These are phyloP conservation scores for Cubamyces sp. DNA, from an alignment of 768 basidiomycete genomes.

Conservation along the genomic window DNA sequence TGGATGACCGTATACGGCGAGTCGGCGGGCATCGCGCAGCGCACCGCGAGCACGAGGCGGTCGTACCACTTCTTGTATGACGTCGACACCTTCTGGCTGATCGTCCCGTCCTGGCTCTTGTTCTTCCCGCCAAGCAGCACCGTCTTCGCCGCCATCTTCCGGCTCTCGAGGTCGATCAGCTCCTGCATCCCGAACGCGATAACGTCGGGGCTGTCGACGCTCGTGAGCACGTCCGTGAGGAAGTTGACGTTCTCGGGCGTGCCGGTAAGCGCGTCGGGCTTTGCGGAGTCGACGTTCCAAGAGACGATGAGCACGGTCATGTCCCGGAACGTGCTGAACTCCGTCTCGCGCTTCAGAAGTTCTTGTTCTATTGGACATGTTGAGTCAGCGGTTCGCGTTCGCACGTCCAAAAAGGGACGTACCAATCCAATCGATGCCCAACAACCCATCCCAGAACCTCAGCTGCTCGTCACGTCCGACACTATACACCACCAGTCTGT, in stretches of 20 bases:
- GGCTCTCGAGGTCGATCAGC: conserved; percentile 91
- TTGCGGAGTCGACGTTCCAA: conserved; percentile 92
- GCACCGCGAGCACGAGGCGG: conserved; percentile 70
- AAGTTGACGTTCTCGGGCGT: conserved; percentile 77
- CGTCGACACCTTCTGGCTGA: conserved; percentile 83
- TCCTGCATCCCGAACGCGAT: conserved; percentile 96
- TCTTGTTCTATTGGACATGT: conserved; percentile 60
- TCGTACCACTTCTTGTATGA: conserved; percentile 93
- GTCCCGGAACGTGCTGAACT: conserved; percentile 80
- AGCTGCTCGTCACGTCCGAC: conserved; percentile 74
- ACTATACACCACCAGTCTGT: conserved; percentile 73
- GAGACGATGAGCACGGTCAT: conserved; percentile 80
- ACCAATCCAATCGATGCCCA: conserved; percentile 89
- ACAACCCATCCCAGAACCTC: conserved; percentile 87
- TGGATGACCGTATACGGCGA: conserved; percentile 80
- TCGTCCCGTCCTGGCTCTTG: conserved; percentile 58
- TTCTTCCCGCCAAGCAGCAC: conserved; percentile 79
- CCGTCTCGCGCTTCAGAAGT: conserved; percentile 70
- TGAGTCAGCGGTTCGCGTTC: background rate
- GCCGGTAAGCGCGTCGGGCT: conserved; percentile 72
- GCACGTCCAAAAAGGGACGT: conserved; percentile 35
- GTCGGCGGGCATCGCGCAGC: conserved; percentile 71
- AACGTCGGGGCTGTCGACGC: conserved; percentile 81
- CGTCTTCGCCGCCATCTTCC: conserved; percentile 91
- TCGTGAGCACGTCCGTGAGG: conserved; percentile 74